Evolutionary conservation across 2,329 filamentous ascomycete genomes (phyloP).

Genomic region (Alternaria triticimaculans): DNA sequence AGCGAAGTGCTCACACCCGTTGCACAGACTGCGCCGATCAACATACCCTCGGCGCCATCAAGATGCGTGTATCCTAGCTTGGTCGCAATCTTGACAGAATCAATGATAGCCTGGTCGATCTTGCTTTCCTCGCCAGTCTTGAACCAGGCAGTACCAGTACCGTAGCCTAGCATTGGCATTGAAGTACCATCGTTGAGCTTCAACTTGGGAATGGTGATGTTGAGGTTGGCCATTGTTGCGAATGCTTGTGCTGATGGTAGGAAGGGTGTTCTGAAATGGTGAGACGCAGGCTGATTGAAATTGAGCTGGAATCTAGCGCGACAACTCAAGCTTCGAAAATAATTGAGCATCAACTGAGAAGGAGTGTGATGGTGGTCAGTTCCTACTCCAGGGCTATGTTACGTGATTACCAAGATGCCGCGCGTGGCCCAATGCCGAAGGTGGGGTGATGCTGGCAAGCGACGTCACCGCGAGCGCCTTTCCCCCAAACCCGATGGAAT

Average conservation of each 20-base stretch:
- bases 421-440: slow-evolving; percentile 7
- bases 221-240: slow-evolving; percentile 50
- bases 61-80: slow-evolving; percentile 74
- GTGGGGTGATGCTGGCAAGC: slow-evolving; percentile 8
- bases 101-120: slow-evolving; percentile 64
- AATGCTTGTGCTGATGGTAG: not conserved
- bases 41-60: slow-evolving; percentile 73
- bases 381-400: not conserved
- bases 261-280: not conserved
- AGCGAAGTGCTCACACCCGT: not conserved
- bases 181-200: slow-evolving; percentile 77
- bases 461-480: slow-evolving; percentile 5
- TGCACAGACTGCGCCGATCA: not conserved
- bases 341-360: not conserved
- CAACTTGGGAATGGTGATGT: slow-evolving; percentile 62
- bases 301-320: not conserved
- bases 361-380: not conserved
- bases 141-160: slow-evolving; percentile 74
- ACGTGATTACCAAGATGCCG: not conserved
- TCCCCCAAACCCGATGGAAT: not conserved
- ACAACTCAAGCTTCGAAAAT: not conserved
- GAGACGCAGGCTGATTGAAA: not conserved
- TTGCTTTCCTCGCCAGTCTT: slow-evolving; percentile 57
- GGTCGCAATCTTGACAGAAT: slow-evolving; percentile 67
- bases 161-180: slow-evolving; percentile 76